These are phyloP conservation scores for Schoenoplectus tabernaemontani DNA, from an alignment of 202 grass and related monocot species.

Conservation along the genomic window DNA sequence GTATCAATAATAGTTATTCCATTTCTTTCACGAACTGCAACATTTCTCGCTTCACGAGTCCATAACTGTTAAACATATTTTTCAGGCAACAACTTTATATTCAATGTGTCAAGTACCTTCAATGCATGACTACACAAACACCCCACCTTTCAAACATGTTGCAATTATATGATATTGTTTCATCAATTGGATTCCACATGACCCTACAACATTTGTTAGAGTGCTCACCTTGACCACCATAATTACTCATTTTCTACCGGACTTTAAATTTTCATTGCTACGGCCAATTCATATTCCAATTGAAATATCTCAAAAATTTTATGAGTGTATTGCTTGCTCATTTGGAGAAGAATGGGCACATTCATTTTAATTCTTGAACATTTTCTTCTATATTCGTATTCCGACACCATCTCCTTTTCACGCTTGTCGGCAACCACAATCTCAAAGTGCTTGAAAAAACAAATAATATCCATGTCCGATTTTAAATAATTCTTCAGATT, in stretches of 20 bases:
- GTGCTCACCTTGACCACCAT: not conserved
- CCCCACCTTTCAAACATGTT: no score
- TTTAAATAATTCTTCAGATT: not conserved
- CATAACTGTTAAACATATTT: not conserved
- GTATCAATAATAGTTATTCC: not conserved
- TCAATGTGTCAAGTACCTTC: not conserved
- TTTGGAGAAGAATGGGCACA: not conserved
- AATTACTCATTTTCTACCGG: not conserved
- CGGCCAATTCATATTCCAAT: not conserved
- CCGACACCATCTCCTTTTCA: not conserved
- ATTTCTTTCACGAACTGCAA: not conserved
- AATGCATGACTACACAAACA: no score
- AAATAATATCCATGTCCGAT: not conserved
- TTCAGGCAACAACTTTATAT: not conserved
- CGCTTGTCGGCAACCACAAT: not conserved
- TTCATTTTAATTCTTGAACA: not conserved
- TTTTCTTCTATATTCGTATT: not conserved
- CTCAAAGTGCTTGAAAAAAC: conserved; percentile 7
- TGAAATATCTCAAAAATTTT: conserved; percentile 2
- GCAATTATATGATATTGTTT: no score
- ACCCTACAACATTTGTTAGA: not conserved
- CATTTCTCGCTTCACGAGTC: not conserved
- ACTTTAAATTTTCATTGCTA: not conserved
- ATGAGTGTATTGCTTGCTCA: not conserved
- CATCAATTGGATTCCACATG: not conserved